Base-by-base conservation (phyloP, 2,329 filamentous ascomycete species). In the Nemania abortiva region DNA sequence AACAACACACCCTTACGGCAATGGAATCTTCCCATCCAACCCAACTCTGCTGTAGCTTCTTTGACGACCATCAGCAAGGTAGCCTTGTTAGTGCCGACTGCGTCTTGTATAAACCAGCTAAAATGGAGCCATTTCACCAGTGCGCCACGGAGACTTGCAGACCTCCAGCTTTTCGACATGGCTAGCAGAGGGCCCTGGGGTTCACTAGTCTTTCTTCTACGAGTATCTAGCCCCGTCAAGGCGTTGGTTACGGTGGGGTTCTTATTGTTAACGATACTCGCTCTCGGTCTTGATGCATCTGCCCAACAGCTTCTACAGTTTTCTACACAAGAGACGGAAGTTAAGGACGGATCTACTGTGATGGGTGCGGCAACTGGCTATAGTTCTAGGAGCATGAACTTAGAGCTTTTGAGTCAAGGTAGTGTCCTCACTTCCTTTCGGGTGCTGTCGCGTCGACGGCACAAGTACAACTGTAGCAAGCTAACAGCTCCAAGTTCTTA, bases 71-170 rank as follows among this genome's bases (percentile, higher is more conserved):
- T 78, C 11, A 70, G 64, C 4, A 80, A 80, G 58, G 66, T 77
- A 2, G 65, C 77, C 2, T 68, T 81, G 55, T 66, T 81, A 54
- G 70, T 79, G 4, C 72, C 76, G 9, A 65, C 79, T 13, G 75
- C 78, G 1, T 74, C 77, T 29, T 77, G 76, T 47, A 70, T 82
- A 37, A 74, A 76, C 49, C 81, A 82, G 66, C 70, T 80, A 39
- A 81, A 81, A 70, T 82, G 80, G 80, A 18, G 70, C 9, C 74
- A 78, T 62, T 78, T 77, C 60, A 47, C 68, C 9, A 55, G 63
- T 11, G 50, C 60, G 4, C 62, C 69, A 11, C 72, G 65, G 15
- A 64, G 55, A 27, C 68, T 81, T 13, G 49, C 66, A 20, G 61
- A 77, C 57, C 65, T 76, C 0, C 69, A 77, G 13, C 15, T 70